Percentiles rank a stretch among this genome's conserved stretches.
Evolutionary conservation across 164 flowering plant species (phyloP).

Genomic region (Amborella trichopoda): DNA sequence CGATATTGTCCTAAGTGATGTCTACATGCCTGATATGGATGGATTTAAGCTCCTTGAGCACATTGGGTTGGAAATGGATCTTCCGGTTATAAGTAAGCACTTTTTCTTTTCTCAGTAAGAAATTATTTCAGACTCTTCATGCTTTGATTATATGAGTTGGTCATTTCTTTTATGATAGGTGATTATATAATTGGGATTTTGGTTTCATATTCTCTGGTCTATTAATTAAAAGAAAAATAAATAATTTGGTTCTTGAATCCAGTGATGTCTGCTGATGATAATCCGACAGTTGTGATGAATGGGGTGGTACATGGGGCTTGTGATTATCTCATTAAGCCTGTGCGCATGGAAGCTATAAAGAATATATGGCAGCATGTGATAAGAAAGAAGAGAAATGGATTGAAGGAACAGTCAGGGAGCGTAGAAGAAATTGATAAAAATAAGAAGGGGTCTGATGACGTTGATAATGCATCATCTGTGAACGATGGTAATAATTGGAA

Average conservation of each 20-base stretch:
- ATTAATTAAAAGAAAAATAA: too few species aligned
- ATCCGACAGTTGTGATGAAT: background rate
- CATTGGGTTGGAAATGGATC: conserved; percentile 22
- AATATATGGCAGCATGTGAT: conserved; percentile 4
- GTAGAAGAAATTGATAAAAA: background rate
- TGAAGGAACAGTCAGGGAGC: background rate
- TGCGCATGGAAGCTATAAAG: background rate
- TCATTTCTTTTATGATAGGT: background rate
- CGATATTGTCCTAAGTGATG: conserved; percentile 25
- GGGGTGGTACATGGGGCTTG: conserved; percentile 1
- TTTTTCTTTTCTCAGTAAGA: background rate
- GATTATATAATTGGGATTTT: too few species aligned
- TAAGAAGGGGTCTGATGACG: background rate
- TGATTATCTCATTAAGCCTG: conserved; percentile 1
- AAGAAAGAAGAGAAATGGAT: background rate
- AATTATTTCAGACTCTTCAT: background rate
- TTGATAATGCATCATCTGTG: conserved; percentile 2
- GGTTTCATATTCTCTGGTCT: too few species aligned
- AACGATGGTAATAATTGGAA: background rate
- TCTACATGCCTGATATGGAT: conserved; percentile 27
- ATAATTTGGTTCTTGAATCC: background rate
- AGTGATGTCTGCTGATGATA: conserved; percentile 8
- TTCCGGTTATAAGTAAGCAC: conserved; percentile 22
- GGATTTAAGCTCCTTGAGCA: conserved; percentile 23
- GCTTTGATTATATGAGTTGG: background rate